These are phyloP conservation scores for Talaromyces borbonicus DNA, from an alignment of 495 filamentous ascomycete genomes.

Conservation along the genomic window DNA sequence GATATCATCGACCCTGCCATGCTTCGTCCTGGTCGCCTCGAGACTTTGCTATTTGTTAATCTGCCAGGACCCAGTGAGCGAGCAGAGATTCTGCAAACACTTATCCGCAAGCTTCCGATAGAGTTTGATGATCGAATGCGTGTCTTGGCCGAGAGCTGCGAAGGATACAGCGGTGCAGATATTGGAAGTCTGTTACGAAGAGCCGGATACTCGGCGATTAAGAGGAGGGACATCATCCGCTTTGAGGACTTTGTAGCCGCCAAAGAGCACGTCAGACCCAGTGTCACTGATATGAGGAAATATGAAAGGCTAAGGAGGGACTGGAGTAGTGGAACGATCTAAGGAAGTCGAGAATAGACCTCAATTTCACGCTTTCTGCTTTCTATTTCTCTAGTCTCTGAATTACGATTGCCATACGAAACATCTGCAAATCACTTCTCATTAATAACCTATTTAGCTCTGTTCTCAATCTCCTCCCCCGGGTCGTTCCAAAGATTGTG, in stretches of 20 bases:
- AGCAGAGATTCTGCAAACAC: constrained; percentile 72
- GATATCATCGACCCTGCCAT: constrained; percentile 97
- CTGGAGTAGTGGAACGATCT: constrained; percentile 34
- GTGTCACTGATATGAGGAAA: constrained; percentile 65
- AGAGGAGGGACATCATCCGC: constrained; percentile 50
- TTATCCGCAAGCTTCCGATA: constrained; percentile 56
- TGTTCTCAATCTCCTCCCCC: too few relatives aligned
- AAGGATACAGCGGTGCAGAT: constrained; percentile 88
- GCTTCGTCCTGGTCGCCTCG: constrained; percentile 82
- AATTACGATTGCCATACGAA: too few relatives aligned
- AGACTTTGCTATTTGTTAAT: constrained; percentile 83
- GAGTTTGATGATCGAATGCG: constrained; percentile 34
- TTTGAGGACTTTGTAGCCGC: constrained; percentile 70
- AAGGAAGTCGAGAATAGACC: constrained; percentile 1
- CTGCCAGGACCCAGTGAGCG: constrained; percentile 71
- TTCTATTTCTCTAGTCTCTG: too few relatives aligned
- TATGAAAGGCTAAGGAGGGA: constrained; percentile 52
- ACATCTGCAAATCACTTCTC: too few relatives aligned
- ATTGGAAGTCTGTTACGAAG: constrained; percentile 65
- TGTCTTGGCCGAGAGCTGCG: constrained; percentile 60
- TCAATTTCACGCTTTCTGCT: too few relatives aligned
- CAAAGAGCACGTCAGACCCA: constrained; percentile 59
- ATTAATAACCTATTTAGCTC: too few relatives aligned
- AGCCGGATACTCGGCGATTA: constrained; percentile 67
- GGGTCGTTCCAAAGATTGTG: too few relatives aligned